Conservation (phyloP, 2,329 filamentous ascomycete genomes). For the Microdochium bolleyi region DNA sequence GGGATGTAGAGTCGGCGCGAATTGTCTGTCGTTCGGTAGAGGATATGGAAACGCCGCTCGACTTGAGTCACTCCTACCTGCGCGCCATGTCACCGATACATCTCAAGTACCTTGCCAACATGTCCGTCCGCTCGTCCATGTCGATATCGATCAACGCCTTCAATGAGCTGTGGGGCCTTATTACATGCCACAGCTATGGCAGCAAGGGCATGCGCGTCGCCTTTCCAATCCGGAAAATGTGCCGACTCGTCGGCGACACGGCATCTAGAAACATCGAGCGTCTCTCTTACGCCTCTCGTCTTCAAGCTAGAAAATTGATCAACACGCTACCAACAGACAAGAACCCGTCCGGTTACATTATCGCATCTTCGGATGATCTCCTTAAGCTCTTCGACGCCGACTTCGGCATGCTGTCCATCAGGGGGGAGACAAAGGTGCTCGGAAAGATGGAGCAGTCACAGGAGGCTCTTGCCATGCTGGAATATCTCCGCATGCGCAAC, state of each 20-base stretch:
- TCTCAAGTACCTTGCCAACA: slow-evolving; percentile 78
- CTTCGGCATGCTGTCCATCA: slow-evolving; percentile 76
- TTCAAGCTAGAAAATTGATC: slow-evolving; percentile 82
- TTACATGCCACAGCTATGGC: slow-evolving; percentile 80
- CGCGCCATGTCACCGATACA: slow-evolving; percentile 89
- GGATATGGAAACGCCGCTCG: slow-evolving; percentile 67
- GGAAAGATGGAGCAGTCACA: slow-evolving; percentile 69
- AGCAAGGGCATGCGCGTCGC: slow-evolving; percentile 76
- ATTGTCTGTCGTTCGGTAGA: slow-evolving; percentile 71
- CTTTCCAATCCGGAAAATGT: slow-evolving; percentile 89
- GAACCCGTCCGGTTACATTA: slow-evolving; percentile 83
- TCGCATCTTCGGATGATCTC: slow-evolving; percentile 80
- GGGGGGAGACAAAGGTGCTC: slow-evolving; percentile 81
- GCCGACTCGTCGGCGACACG: slow-evolving; percentile 75
- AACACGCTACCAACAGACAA: slow-evolving; percentile 74
- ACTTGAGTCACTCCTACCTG: slow-evolving; percentile 78
- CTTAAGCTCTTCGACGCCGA: slow-evolving; percentile 81
- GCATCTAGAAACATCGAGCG: slow-evolving; percentile 83
- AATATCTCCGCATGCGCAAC: slow-evolving; percentile 71
- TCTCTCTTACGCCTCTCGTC: slow-evolving; percentile 73
- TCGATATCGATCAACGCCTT: slow-evolving; percentile 89
- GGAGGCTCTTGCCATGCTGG: slow-evolving; percentile 75
- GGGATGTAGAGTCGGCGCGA: slow-evolving; percentile 70
- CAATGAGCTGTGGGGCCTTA: slow-evolving; percentile 77
- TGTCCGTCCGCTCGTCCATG: slow-evolving; percentile 91